Base-by-base conservation (phyloP, 306 rosid species). In the Quercus alba region DNA sequence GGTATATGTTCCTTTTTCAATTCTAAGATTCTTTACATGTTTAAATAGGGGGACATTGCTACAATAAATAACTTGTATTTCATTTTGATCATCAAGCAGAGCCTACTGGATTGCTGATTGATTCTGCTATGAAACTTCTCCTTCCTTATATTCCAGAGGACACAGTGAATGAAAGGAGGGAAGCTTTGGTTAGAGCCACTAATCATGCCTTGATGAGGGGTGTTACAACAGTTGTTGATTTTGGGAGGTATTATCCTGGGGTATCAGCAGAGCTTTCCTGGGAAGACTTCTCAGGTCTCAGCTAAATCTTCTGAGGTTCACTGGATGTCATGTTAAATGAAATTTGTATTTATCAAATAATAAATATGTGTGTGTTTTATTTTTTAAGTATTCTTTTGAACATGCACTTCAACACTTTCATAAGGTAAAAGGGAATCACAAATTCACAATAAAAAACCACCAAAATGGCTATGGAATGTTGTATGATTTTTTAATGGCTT, bases 211-310 rank as follows among this genome's bases (percentile, higher is more conserved):
- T 94, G 83, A 58, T 71, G 75, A 89, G 86, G 79, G 98, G 97
- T 56, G 94, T 94, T 82, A 94, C 97, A 69, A 89, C 98, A 4
- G 94, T 94, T 68, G 93, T 94, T 86, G 98, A 94, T 72, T 15
- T 94, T 82, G 98, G 97, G 75, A 90, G 98, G 85, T 94, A 88
- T 78, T 80, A 73, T 58, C 93, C 97, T 9, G 97, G 93, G 80
- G 67, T 38, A 21, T 79, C 97, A 73, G 56, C 83, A 8, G 86
- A 88, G 72, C 83, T 76, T 68, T 83, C 97, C 6, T 94, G 98
- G 98, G 89, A 88, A 72, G 98, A 94, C 87, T 94, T 92, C 87
- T 81, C 97, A 88, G 97, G 98, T 92, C 81, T 70, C 26, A 35
- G 23, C 76, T 31, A 19, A 62, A 56, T 51, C 58, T 21, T 63